Percentiles rank a stretch among this genome's conserved stretches.
These are phyloP conservation scores for Lactifluus piperatus DNA, from an alignment of 768 basidiomycete species.

Conservation along the genomic window DNA sequence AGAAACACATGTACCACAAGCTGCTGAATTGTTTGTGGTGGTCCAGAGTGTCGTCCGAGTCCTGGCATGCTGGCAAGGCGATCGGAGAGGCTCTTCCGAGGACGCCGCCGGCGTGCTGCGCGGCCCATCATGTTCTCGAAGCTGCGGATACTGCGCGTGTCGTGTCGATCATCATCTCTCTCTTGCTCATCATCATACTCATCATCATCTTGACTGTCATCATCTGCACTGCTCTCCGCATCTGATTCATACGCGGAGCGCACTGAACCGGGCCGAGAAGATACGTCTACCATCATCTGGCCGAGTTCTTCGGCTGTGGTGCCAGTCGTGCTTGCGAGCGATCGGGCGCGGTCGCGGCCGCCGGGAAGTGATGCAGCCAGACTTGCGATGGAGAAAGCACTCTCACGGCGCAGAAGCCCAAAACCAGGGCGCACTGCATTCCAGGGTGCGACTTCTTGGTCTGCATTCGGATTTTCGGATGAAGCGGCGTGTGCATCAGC, in stretches of 20 bases:
- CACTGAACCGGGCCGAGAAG: slow-evolving; percentile 44
- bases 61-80: slow-evolving; percentile 73
- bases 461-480: neutral
- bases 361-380: slow-evolving; percentile 56
- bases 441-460: slow-evolving; percentile 33
- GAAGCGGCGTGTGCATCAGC: slow-evolving; percentile 22
- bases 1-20: neutral
- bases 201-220: slow-evolving; percentile 31
- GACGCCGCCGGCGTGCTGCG: slow-evolving; percentile 21
- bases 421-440: slow-evolving; percentile 43
- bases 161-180: slow-evolving; percentile 34
- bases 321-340: slow-evolving; percentile 22
- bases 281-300: slow-evolving; percentile 50
- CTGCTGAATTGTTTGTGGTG: slow-evolving; percentile 2
- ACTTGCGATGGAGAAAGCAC: slow-evolving; percentile 76
- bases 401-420: slow-evolving; percentile 63
- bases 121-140: slow-evolving; percentile 76
- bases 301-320: slow-evolving; percentile 33
- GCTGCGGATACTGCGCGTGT: slow-evolving; percentile 71
- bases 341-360: slow-evolving; percentile 34
- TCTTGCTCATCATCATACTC: slow-evolving; percentile 34
- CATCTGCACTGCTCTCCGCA: slow-evolving; percentile 27
- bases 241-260: slow-evolving; percentile 27
- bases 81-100: slow-evolving; percentile 71
- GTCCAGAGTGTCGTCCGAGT: slow-evolving; percentile 33